phyloP scores from a whole-genome alignment of 2,329 filamentous ascomycete genomes.

The Fusarium sp. region DNA sequence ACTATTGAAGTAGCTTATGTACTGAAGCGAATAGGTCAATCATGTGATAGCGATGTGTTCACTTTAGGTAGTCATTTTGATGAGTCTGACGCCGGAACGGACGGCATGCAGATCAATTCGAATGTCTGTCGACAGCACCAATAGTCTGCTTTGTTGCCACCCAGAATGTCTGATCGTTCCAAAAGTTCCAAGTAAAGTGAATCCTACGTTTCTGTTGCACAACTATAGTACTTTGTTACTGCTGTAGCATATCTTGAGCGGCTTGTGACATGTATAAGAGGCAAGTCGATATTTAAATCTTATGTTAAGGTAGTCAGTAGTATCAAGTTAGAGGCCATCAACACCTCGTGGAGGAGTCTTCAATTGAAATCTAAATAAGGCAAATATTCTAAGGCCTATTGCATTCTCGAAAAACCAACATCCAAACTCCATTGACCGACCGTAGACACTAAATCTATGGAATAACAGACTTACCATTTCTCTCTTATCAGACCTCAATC shows the following conservation, averaged over 20 bases:
- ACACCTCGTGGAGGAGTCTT: accelerated
- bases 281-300: neutral
- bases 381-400: accelerated
- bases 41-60: neutral
- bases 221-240: accelerated
- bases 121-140: accelerated
- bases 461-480: accelerated
- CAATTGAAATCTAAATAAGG: neutral
- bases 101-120: neutral
- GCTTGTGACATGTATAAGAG: neutral
- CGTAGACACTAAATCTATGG: no score
- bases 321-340: accelerated
- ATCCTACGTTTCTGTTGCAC: accelerated
- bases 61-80: accelerated
- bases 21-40: no score
- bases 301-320: accelerated
- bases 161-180: neutral
- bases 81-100: neutral
- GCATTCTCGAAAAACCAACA: accelerated
- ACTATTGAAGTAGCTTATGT: neutral
- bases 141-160: neutral
- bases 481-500: accelerated
- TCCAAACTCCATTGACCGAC: neutral
- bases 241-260: accelerated
- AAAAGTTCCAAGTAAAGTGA: neutral